A percentile compares a stretch with the other conserved stretches of the same genome.
phyloP scores from a whole-genome alignment of 2,329 filamentous ascomycete genomes.

The Pyricularia pennisetigena region DNA sequence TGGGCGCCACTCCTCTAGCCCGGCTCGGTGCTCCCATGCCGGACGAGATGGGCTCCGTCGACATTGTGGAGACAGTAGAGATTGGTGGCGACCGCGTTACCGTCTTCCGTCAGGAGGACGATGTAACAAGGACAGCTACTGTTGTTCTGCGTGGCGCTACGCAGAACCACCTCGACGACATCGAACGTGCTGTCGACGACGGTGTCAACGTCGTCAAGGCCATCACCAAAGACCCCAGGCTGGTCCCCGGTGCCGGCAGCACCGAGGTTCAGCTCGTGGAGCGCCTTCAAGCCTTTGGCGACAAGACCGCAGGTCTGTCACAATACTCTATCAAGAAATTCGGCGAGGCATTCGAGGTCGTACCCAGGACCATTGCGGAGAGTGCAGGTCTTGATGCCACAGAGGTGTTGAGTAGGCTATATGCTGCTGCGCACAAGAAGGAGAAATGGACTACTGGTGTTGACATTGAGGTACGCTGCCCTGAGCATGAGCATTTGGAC shows the following conservation, averaged over 20 bases:
- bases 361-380: conserved; percentile 88
- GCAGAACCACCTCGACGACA: conserved; percentile 94
- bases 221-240: conserved; percentile 82
- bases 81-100: conserved; percentile 97
- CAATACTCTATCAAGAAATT: conserved; percentile 98
- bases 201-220: conserved; percentile 98
- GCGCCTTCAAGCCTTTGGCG: conserved; percentile 79
- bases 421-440: conserved; percentile 85
- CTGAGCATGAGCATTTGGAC: background rate
- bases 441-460: conserved; percentile 87
- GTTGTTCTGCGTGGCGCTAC: conserved; percentile 91
- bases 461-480: conserved; percentile 63
- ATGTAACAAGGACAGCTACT: conserved; percentile 85
- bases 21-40: conserved; percentile 96
- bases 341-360: conserved; percentile 94
- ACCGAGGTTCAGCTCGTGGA: conserved; percentile 91
- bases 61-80: conserved; percentile 93
- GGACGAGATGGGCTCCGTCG: conserved; percentile 95
- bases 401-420: conserved; percentile 86
- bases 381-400: conserved; percentile 93
- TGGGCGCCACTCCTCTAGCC: conserved; percentile 92
- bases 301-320: conserved; percentile 83
- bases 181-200: conserved; percentile 94
- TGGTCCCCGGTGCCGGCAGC: conserved; percentile 90
- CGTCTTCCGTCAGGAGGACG: conserved; percentile 93